Evolutionary conservation across 2,329 filamentous ascomycete genomes (phyloP).

Genomic region (Botrytis fragariae): DNA sequence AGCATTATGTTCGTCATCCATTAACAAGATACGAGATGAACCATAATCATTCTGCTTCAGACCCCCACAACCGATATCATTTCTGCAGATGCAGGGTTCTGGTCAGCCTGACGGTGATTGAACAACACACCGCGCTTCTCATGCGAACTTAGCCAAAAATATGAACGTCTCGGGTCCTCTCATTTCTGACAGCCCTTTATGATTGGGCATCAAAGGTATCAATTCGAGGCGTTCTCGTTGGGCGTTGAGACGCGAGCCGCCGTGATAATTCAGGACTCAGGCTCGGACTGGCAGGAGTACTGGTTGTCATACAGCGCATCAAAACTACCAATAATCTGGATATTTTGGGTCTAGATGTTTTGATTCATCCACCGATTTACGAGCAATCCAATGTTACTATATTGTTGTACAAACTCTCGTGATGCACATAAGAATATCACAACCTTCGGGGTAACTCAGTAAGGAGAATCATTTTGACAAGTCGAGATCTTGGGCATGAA

Average conservation of each 20-base stretch:
- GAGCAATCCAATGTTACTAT: constrained; percentile 24
- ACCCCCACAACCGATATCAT: constrained; percentile 27
- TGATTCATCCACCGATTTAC: constrained; percentile 1
- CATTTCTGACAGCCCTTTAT: constrained; percentile 30
- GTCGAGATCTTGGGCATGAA: constrained; percentile 29
- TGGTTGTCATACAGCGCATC: constrained; percentile 53
- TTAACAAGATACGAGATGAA: constrained; percentile 16
- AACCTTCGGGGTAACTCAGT: constrained; percentile 20
- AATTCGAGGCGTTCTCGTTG: constrained; percentile 33
- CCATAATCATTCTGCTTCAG: constrained; percentile 17
- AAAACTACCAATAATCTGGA: constrained; percentile 37
- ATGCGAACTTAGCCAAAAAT: constrained; percentile 25
- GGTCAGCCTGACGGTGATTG: constrained; percentile 30
- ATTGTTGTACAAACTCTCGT: constrained; percentile 32
- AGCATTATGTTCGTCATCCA: constrained; percentile 14
- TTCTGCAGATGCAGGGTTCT: constrained; percentile 31
- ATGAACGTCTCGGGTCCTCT: constrained; percentile 23
- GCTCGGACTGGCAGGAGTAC: constrained; percentile 25
- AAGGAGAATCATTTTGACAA: constrained; percentile 15
- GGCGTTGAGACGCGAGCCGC: constrained; percentile 35
- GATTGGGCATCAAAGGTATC: constrained; percentile 36
- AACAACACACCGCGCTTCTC: constrained; percentile 35
- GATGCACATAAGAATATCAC: constrained; percentile 24
- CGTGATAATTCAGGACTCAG: constrained; percentile 23
- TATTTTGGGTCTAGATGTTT: constrained; percentile 15